A percentile compares a stretch with the other conserved stretches of the same genome.
phyloP scores from a whole-genome alignment of 257 asterid species.

The Solanum infundibuliforme region DNA sequence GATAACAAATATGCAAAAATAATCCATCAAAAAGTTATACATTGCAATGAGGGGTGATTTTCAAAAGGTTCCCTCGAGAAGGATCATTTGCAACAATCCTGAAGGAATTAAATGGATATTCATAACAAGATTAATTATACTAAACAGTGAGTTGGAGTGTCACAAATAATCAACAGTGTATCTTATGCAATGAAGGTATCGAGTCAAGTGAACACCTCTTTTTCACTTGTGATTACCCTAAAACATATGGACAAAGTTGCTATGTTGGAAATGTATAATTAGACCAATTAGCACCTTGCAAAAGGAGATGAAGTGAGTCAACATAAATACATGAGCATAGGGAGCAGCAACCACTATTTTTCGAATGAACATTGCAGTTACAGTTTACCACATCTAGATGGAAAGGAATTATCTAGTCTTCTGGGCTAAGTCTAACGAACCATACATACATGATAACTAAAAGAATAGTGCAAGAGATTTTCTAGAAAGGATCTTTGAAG shows the following conservation, averaged over 20 bases:
- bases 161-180: neutral
- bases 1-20: neutral
- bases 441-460: neutral
- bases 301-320: neutral
- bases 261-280: neutral
- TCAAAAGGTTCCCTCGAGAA: neutral
- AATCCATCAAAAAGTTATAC: neutral
- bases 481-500: neutral
- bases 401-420: too few relatives aligned
- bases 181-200: neutral
- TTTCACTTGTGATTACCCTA: neutral
- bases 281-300: neutral
- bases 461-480: too few relatives aligned
- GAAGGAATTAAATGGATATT: neutral
- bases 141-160: neutral
- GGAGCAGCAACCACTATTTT: fast-evolving
- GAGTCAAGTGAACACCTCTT: neutral
- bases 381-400: too few relatives aligned
- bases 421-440: neutral
- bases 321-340: neutral
- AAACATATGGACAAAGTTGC: neutral
- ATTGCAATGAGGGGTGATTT: neutral
- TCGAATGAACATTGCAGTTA: neutral
- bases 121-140: neutral
- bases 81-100: neutral